Base-by-base conservation (phyloP, 2,329 filamentous ascomycete genomes). In the Mollisia scopiformis region DNA sequence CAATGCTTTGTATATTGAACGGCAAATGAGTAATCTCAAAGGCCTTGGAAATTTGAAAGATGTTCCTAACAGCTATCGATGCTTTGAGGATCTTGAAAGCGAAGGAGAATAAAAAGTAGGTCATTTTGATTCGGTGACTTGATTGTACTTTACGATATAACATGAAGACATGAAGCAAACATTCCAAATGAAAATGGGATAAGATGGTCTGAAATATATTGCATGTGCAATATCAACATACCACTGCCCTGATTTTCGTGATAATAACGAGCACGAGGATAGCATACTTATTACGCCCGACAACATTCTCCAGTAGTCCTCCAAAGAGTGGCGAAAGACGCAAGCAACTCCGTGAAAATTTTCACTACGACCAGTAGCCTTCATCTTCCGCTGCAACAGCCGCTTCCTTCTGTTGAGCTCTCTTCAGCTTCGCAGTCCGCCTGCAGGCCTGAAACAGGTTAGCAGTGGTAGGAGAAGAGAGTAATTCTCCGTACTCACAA, bases 301-400 rank as follows among this genome's bases (percentile, higher is more conserved):
- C 13, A 13, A 33, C 11, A 35, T 10, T 11, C 16, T 35, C 16
- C 31, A n/a, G n/a, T n/a, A n/a, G n/a, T n/a, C n/a, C n/a, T n/a
- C n/a, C n/a, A n/a, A n/a, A n/a, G n/a, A n/a, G n/a, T n/a, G n/a
- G n/a, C n/a, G n/a, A n/a, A n/a, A n/a, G n/a, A n/a, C n/a, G n/a
- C n/a, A n/a, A n/a, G n/a, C n/a, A n/a, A n/a, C 31, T 35, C 8
- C 31, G 16, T 35, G 31, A 11, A 35, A 35, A 35, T 35, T 39
- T 16, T 7, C 6, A 39, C 8, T 39, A 67, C n/a, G 62, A 65
- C 54, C 58, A 68, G 56, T 68, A 68, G 7, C 68, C 62, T 50
- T 68, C 67, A 50, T 69, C 66, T 47, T 67, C 63, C 10, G 41
- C 47, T 10, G 23, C 53, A 2, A 41, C 35, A 25, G 54, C 27